Evolutionary conservation across 768 basidiomycete genomes (phyloP), one percentile per base, ranked within the genome.

Genomic region (Collybia nuda): DNA sequence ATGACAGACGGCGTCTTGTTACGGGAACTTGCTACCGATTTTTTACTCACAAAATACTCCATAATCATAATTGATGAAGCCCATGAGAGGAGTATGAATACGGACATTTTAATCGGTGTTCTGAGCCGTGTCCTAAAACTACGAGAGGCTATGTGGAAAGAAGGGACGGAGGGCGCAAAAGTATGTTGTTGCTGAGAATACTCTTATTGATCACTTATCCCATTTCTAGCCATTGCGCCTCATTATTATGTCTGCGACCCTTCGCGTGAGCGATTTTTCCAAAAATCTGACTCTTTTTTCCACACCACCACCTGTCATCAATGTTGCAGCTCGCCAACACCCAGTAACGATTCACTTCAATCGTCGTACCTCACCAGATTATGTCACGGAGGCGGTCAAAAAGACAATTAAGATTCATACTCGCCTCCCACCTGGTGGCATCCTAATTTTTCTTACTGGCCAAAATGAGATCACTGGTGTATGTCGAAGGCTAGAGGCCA

Each of bases 1-100:
- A 98, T 98, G 95, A 99, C 97, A 5, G 97, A 99, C 60, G 97
- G 97, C 72, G 93, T 99, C 22, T 73, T 99, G 28, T 74, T 99
- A 14, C 86, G 97, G 48, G 97, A 99, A 67, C 75, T 98, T 18
- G 88, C 93, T 0, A 82, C 82, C 11, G 95, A 99, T 63, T 97
- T 99, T 67, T 67, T 98, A n/a, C 76, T 99, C n/a, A 82, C 74
- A 39, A 91, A 87, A 66, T 99, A 99, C 65, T 93, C 91, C 5
- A 88, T 97, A 22, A 85, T 99, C 54, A 87, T 98, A 52, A 90
- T 99, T 50, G 97, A 99, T 55, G 97, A 99, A 67, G 97, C 97
- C 0, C 97, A 99, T 67, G 97, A 99, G 69, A 75, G 97, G 53
- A 97, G 93, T 61, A 91, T 98, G 77, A 98, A 98, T 62, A 98